Evolutionary conservation across 345 rosid species (phyloP).

Genomic region (Salix purpurea): DNA sequence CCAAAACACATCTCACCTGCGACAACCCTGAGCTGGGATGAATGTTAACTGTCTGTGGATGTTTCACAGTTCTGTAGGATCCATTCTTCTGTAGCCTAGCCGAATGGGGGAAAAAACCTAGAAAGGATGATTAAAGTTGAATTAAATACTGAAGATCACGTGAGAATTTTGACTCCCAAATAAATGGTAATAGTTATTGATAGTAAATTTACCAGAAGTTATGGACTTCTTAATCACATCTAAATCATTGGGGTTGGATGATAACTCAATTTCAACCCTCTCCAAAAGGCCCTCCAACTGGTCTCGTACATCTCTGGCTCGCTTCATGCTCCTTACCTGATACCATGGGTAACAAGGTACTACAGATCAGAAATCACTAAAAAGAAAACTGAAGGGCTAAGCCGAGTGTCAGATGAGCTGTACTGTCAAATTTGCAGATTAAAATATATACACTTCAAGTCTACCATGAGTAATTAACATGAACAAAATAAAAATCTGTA

Average conservation of each 20-base stretch:
- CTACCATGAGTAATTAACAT: too few species aligned
- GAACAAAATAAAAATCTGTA: too few species aligned
- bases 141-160: too few species aligned
- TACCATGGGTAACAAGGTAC: slow-evolving; percentile 14
- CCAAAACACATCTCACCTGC: not conserved
- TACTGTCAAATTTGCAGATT: not conserved
- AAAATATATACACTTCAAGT: too few species aligned
- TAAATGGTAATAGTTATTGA: too few species aligned
- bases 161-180: too few species aligned
- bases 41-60: too few species aligned
- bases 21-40: too few species aligned
- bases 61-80: too few species aligned
- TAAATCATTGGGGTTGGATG: slow-evolving; percentile 57
- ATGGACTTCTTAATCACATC: slow-evolving; percentile 76
- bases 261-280: slow-evolving; percentile 87
- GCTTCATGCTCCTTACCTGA: slow-evolving; percentile 97
- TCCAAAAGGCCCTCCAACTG: slow-evolving; percentile 94
- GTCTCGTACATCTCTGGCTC: slow-evolving; percentile 89
- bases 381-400: not conserved
- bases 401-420: not conserved
- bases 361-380: not conserved
- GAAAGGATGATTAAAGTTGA: too few species aligned
- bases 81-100: too few species aligned
- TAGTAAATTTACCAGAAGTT: slow-evolving; percentile 30
- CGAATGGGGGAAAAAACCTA: slow-evolving; percentile 74